phyloP scores from a whole-genome alignment of 164 flowering plant species.

The Warburgia ugandensis region DNA sequence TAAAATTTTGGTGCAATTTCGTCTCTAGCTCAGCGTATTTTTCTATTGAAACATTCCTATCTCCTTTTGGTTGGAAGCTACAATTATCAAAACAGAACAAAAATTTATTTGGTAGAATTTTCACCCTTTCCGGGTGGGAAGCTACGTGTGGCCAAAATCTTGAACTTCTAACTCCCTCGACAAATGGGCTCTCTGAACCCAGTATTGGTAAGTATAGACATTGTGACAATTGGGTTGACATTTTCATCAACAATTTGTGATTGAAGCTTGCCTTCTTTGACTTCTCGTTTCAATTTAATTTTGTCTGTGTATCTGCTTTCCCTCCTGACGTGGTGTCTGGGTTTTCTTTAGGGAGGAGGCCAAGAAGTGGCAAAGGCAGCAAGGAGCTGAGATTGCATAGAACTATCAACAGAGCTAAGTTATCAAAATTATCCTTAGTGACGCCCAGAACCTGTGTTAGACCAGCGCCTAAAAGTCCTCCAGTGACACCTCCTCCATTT shows the following conservation, averaged over 20 bases:
- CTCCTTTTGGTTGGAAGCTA: too few species aligned
- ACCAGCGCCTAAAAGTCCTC: slow-evolving; percentile 90
- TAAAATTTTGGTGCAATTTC: too few species aligned
- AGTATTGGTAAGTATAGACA: too few species aligned
- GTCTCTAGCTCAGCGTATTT: too few species aligned
- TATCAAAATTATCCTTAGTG: slow-evolving; percentile 72
- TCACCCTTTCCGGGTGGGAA: too few species aligned
- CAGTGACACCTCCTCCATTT: slow-evolving; percentile 83
- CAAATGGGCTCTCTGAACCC: too few species aligned
- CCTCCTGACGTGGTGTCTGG: slow-evolving; percentile 30
- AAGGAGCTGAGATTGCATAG: slow-evolving; percentile 91
- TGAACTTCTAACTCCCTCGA: too few species aligned
- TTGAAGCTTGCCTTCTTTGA: not conserved
- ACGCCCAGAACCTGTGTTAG: slow-evolving; percentile 79
- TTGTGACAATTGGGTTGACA: not conserved
- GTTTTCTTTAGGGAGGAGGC: slow-evolving; percentile 67
- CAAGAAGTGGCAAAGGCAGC: slow-evolving; percentile 85
- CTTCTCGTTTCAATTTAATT: slow-evolving; percentile 37
- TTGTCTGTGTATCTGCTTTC: slow-evolving; percentile 47
- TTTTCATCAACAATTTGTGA: too few species aligned
- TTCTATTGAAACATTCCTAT: too few species aligned
- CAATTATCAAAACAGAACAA: too few species aligned
- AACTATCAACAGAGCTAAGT: slow-evolving; percentile 59
- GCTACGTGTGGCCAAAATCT: too few species aligned
- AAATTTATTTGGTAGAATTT: too few species aligned